Conservation (phyloP, 129 eudicot species). For the Tanacetum coccineum region DNA sequence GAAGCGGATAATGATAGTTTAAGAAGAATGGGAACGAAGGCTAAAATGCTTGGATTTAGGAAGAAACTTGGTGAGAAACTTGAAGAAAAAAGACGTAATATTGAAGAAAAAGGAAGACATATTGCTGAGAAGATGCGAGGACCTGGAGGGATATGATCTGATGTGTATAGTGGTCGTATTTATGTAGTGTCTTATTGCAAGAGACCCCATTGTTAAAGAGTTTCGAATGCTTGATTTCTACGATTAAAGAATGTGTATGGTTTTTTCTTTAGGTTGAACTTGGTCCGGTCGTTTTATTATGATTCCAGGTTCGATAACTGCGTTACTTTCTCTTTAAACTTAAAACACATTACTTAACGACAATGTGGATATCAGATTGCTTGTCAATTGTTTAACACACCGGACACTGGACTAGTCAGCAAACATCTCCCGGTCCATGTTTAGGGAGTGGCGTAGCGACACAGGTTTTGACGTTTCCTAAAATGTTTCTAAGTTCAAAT, state of each 20-base stretch:
- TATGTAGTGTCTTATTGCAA: not conserved
- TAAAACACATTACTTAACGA: too few relatives aligned
- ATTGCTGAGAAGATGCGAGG: conserved; percentile 78
- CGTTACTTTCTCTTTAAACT: too few relatives aligned
- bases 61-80: conserved; percentile 84
- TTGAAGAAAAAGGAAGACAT: conserved; percentile 71
- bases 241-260: not conserved
- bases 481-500: too few relatives aligned
- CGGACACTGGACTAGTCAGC: too few relatives aligned
- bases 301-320: not conserved
- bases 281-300: not conserved
- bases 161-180: conserved; percentile 19
- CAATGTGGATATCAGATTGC: too few relatives aligned
- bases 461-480: too few relatives aligned
- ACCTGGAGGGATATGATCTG: conserved; percentile 23
- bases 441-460: too few relatives aligned
- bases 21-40: conserved; percentile 61
- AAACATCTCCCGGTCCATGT: too few relatives aligned
- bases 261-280: not conserved
- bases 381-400: too few relatives aligned
- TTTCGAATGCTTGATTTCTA: conserved; percentile 15
- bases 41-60: conserved; percentile 68
- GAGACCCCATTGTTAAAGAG: conserved; percentile 6
- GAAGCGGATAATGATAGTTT: conserved; percentile 49
- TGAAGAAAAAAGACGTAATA: conserved; percentile 66